A percentile compares a stretch with the other conserved stretches of the same genome.
Evolutionary conservation across 2,329 filamentous ascomycete species (phyloP).

Genomic region (Escovopsis weberi): DNA sequence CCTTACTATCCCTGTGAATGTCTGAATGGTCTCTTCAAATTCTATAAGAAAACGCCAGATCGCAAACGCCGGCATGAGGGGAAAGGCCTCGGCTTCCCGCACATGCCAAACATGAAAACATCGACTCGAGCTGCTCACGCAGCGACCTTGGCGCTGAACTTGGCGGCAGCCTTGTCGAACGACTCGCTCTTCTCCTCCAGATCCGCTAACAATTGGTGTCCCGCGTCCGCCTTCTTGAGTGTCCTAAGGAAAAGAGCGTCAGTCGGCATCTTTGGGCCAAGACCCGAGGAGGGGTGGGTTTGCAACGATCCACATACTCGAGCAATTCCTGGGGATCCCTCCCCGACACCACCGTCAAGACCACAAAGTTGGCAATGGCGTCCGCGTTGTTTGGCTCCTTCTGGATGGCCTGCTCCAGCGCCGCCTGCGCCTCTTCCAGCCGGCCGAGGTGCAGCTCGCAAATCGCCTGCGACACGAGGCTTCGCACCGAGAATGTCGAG

Average conservation of each 20-base stretch:
- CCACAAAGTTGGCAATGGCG: constrained; percentile 69
- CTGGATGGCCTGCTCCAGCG: constrained; percentile 64
- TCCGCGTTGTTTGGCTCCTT: constrained; percentile 58
- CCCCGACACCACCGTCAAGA: constrained; percentile 63
- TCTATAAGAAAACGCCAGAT: not conserved
- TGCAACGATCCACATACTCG: constrained; percentile 31
- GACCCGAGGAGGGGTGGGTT: no score
- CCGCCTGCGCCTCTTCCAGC: constrained; percentile 75
- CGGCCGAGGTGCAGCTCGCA: constrained; percentile 84
- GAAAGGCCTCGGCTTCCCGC: no score
- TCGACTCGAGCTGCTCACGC: constrained; percentile 17
- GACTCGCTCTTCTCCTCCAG: constrained; percentile 72
- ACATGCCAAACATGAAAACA: no score
- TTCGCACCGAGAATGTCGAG: constrained; percentile 60
- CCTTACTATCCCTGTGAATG: not conserved
- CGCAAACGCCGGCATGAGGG: no score
- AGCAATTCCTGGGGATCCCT: constrained; percentile 51
- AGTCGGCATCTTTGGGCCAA: not conserved
- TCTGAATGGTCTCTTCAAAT: not conserved
- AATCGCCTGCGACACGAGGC: constrained; percentile 75
- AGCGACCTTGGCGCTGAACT: constrained; percentile 74
- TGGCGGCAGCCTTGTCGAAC: constrained; percentile 74
- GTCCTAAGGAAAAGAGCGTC: constrained; percentile 25
- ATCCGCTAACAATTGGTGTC: constrained; percentile 60
- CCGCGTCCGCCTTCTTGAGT: constrained; percentile 43